phyloP scores from a whole-genome alignment of 139 green algal species.

The Nannochloris sp. region DNA sequence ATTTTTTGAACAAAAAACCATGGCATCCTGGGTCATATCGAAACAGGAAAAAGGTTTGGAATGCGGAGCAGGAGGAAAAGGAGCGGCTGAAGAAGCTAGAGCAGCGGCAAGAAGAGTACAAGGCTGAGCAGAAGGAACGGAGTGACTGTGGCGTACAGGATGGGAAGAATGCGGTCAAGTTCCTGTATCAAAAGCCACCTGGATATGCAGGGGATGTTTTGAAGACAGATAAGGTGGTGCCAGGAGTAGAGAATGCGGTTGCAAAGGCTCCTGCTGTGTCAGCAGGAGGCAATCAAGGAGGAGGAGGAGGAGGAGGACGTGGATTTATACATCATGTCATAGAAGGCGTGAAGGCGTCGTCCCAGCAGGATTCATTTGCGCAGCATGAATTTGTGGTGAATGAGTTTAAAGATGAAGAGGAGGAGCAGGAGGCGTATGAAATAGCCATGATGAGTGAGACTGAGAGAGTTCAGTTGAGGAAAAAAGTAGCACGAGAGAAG shows the following conservation, averaged over 20 bases:
- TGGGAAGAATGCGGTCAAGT: constrained; percentile 45
- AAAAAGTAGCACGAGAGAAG: not conserved
- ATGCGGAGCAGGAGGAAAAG: constrained; percentile 53
- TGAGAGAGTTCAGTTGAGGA: not conserved
- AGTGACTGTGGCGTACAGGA: constrained; percentile 47
- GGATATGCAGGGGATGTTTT: constrained; percentile 27
- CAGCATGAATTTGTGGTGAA: constrained; percentile 46
- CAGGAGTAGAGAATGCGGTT: too few species aligned
- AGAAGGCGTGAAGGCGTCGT: not conserved
- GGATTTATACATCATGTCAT: too few species aligned
- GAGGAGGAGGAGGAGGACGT: too few species aligned
- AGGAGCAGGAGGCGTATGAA: constrained; percentile 9
- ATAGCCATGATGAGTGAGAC: constrained; percentile 12
- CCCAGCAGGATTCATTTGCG: constrained; percentile 1
- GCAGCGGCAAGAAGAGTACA: constrained; percentile 57
- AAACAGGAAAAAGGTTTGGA: constrained; percentile 63
- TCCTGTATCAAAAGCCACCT: constrained; percentile 72
- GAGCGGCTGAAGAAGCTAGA: constrained; percentile 32
- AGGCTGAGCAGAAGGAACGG: constrained; percentile 62
- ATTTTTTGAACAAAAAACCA: constrained; percentile 69
- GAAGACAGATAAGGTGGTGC: too few species aligned
- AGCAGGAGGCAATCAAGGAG: too few species aligned
- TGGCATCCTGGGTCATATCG: constrained; percentile 80
- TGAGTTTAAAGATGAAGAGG: constrained; percentile 22
- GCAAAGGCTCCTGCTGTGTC: too few species aligned